These are phyloP conservation scores for Dactylis glomerata DNA, from an alignment of 176 grass and related monocot genomes.

Conservation along the genomic window DNA sequence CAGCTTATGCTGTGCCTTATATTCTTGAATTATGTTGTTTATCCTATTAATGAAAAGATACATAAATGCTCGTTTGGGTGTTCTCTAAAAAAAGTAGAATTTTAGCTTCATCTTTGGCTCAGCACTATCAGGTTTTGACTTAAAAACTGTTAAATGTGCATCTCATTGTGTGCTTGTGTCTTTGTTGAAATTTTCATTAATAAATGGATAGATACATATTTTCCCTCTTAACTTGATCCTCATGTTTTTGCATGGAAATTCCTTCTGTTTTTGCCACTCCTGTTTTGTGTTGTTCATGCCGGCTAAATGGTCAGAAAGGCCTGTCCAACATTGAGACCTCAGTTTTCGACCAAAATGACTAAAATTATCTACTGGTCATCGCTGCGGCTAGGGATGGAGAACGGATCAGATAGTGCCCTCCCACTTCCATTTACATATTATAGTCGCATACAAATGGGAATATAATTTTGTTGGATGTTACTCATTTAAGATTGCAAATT, in stretches of 20 bases:
- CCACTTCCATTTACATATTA: background rate
- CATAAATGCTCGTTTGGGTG: background rate
- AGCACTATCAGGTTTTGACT: background rate
- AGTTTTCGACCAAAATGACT: background rate
- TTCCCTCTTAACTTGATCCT: background rate
- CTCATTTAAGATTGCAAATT: background rate
- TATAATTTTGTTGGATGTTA: background rate
- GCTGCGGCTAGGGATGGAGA: background rate
- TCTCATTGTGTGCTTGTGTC: background rate
- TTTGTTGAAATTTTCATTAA: background rate
- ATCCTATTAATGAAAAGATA: background rate
- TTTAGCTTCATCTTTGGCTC: conserved; percentile 3
- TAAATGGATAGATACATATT: background rate
- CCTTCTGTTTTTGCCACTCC: background rate
- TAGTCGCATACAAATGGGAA: background rate
- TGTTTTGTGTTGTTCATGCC: background rate
- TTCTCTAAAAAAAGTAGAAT: background rate
- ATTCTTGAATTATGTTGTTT: background rate
- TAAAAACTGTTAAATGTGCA: background rate
- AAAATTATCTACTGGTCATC: background rate
- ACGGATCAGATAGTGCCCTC: background rate
- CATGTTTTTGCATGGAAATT: background rate
- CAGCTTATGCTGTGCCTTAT: background rate
- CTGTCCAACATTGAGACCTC: background rate
- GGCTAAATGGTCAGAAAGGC: background rate